A percentile compares a stretch with the other conserved stretches of the same genome.
Conservation (phyloP, 768 basidiomycete species). For the Steccherinum ochraceum region DNA sequence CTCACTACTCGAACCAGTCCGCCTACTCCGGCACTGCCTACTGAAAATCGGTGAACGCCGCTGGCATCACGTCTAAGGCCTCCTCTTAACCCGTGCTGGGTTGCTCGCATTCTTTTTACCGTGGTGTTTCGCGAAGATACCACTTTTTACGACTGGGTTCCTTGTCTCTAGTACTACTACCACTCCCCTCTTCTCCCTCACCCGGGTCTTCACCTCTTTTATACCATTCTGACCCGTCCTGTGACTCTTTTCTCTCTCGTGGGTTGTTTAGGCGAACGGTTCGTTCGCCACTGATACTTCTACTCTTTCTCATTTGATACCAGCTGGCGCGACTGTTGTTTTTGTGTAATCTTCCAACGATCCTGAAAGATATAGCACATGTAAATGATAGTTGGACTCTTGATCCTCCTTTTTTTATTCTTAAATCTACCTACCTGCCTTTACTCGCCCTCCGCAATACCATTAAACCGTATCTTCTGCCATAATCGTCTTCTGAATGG, state of each 20-base stretch:
- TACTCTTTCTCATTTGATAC: not conserved
- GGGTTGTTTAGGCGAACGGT: not conserved
- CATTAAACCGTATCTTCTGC: too few relatives aligned
- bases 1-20: not conserved
- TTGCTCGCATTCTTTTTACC: not conserved
- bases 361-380: not conserved
- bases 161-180: not conserved
- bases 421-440: not conserved
- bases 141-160: not conserved
- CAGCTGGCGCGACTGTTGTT: not conserved
- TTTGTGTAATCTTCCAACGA: not conserved
- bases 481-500: too few relatives aligned
- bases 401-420: not conserved
- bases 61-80: too few relatives aligned
- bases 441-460: not conserved
- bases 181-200: not conserved
- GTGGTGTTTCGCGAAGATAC: not conserved
- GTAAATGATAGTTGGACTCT: not conserved
- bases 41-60: not conserved
- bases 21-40: not conserved
- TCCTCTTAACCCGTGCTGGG: not conserved
- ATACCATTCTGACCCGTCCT: not conserved
- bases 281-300: not conserved
- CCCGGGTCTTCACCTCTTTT: not conserved
- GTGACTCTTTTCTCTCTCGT: not conserved